These are phyloP conservation scores for Naganishia randhawae DNA, from an alignment of 768 basidiomycete genomes.

Conservation along the genomic window DNA sequence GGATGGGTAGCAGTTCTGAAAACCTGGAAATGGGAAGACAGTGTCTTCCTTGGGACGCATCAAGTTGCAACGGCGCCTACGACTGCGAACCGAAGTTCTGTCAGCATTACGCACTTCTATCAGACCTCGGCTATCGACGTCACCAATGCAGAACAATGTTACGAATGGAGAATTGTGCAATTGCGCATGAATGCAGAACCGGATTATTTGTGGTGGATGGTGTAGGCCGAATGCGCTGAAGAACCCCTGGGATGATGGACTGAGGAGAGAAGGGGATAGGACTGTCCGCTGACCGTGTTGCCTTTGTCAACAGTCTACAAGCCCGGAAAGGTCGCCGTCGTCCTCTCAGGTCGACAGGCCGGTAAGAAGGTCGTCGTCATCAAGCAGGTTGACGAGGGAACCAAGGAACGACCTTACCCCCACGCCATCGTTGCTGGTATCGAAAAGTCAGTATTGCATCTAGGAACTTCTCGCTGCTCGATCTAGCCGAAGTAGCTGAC, in stretches of 20 bases:
- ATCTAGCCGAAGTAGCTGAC: background rate
- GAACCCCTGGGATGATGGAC: background rate
- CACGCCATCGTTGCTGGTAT: slow-evolving; percentile 98
- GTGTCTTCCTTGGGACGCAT: too few relatives aligned
- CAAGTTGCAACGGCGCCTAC: too few relatives aligned
- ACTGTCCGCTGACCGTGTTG: background rate
- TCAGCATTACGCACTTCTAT: too few relatives aligned
- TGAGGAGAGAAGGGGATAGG: background rate
- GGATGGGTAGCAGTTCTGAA: too few relatives aligned
- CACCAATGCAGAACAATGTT: background rate
- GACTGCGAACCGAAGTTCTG: too few relatives aligned
- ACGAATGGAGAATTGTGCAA: too few relatives aligned
- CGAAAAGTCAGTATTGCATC: slow-evolving; percentile 60
- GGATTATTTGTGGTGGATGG: background rate
- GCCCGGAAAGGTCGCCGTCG: slow-evolving; percentile 61
- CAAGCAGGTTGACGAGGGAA: slow-evolving; percentile 94
- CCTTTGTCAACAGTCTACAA: slow-evolving; percentile 51
- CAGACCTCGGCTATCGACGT: background rate
- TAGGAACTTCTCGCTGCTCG: background rate
- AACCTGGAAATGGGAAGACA: too few relatives aligned
- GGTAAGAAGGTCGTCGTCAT: slow-evolving; percentile 99
- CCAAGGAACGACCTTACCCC: slow-evolving; percentile 91
- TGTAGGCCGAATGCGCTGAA: background rate
- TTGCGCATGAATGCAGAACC: too few relatives aligned
- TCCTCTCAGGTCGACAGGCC: slow-evolving; percentile 97